These are phyloP conservation scores for Plasmodium inui DNA, from an alignment of 169 alveolate species.

Conservation along the genomic window DNA sequence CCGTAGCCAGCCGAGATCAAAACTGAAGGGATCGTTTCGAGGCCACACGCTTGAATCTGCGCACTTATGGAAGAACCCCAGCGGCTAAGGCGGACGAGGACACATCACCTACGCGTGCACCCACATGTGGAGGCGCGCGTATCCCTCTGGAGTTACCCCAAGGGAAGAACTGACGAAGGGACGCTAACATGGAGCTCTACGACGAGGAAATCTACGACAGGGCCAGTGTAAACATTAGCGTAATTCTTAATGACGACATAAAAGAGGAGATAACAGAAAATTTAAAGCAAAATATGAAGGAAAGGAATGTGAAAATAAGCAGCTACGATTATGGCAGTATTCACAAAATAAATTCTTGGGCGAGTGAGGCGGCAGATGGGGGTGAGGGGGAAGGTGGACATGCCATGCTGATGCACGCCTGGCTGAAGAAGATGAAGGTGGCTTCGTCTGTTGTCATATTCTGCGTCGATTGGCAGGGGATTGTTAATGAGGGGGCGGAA, in stretches of 20 bases:
- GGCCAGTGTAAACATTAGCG: slow-evolving; percentile 48
- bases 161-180: neutral
- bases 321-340: slow-evolving; percentile 63
- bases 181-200: slow-evolving; percentile 32
- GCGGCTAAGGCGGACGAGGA: neutral
- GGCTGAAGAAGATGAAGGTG: slow-evolving; percentile 59
- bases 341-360: slow-evolving; percentile 19
- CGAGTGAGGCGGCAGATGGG: neutral
- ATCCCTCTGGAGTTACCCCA: neutral
- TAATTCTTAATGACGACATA: slow-evolving; percentile 55
- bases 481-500: slow-evolving; percentile 16
- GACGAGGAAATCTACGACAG: slow-evolving; percentile 55
- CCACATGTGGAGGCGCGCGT: neutral
- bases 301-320: slow-evolving; percentile 44
- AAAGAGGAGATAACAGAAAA: slow-evolving; percentile 56
- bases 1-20: neutral
- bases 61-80: neutral
- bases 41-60: neutral
- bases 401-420: neutral
- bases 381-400: neutral
- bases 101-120: neutral
- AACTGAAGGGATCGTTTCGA: neutral
- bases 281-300: slow-evolving; percentile 35
- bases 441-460: slow-evolving; percentile 58
- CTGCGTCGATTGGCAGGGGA: slow-evolving; percentile 70